Percentiles rank a stretch among this genome's conserved stretches.
Conservation (phyloP, 352 stramenopile genomes). For the Pythium aristosporum region DNA sequence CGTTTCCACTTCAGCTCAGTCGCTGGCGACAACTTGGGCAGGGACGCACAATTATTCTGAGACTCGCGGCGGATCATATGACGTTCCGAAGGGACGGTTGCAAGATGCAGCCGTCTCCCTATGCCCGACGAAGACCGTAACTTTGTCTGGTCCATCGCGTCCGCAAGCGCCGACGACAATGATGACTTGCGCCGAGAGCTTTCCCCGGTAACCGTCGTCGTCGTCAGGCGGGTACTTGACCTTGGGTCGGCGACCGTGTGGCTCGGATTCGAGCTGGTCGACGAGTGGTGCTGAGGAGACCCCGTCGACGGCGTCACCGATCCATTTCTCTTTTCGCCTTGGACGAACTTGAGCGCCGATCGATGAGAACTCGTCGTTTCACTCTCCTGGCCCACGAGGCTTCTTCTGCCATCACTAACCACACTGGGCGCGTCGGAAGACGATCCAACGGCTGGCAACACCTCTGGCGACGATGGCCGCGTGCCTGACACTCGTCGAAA, state of each 20-base stretch:
- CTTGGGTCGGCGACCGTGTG: background rate
- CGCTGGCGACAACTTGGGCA: slow-evolving; percentile 18
- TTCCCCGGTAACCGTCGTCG: background rate
- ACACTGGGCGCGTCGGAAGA: background rate
- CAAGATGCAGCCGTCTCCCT: background rate
- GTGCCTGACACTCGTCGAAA: background rate
- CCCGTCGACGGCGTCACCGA: background rate
- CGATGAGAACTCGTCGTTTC: background rate
- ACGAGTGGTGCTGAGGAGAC: slow-evolving; percentile 11
- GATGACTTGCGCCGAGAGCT: slow-evolving; percentile 18
- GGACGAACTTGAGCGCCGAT: slow-evolving; percentile 2
- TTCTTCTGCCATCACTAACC: background rate
- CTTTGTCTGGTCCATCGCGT: slow-evolving; percentile 16
- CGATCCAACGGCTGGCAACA: background rate
- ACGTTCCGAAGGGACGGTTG: slow-evolving; percentile 7
- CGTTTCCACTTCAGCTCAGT: slow-evolving; percentile 22
- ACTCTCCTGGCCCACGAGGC: background rate
- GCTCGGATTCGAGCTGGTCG: slow-evolving; percentile 5
- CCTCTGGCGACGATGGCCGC: background rate
- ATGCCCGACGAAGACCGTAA: background rate
- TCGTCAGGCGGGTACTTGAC: background rate
- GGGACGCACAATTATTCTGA: background rate
- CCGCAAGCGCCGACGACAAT: slow-evolving; percentile 19
- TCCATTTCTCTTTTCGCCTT: background rate
- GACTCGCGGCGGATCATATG: slow-evolving; percentile 11